Evolutionary conservation across 805 yeast species (phyloP).

Genomic region (Pichia occidentalis): DNA sequence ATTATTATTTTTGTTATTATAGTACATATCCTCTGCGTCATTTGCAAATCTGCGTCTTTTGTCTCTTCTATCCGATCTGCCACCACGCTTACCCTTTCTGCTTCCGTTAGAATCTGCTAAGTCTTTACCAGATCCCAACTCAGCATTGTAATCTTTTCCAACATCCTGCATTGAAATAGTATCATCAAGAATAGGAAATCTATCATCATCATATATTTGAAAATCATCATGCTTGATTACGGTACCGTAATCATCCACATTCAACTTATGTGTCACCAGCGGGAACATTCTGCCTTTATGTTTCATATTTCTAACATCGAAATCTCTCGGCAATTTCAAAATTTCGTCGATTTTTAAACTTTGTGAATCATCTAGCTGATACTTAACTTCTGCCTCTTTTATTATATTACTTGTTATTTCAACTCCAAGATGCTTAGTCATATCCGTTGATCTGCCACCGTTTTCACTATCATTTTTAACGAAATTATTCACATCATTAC

Average conservation of each 20-base stretch:
- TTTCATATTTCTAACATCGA: constrained; percentile 45
- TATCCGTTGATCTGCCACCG: constrained; percentile 3
- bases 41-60: constrained; percentile 1
- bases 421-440: constrained; percentile 14
- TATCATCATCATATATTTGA: constrained; percentile 42
- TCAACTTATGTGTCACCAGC: constrained; percentile 47
- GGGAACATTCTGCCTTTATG: constrained; percentile 72
- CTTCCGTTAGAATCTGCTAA: too few species aligned
- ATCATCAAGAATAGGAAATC: constrained; percentile 27
- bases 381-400: constrained; percentile 20
- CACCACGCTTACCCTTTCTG: too few species aligned
- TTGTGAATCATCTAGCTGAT: constrained; percentile 17
- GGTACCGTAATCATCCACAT: constrained; percentile 85
- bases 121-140: too few species aligned
- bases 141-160: too few species aligned
- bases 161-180: too few species aligned
- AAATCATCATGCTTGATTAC: constrained; percentile 61
- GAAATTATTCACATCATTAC: constrained; percentile 7
- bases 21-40: too few species aligned
- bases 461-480: constrained; percentile 1
- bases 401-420: constrained; percentile 7
- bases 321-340: constrained; percentile 43
- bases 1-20: neutral
- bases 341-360: constrained; percentile 29
- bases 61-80: too few species aligned